Evolutionary conservation across 1,284 basidiomycete species (phyloP).

Genomic region (Gymnopus androsaceus): DNA sequence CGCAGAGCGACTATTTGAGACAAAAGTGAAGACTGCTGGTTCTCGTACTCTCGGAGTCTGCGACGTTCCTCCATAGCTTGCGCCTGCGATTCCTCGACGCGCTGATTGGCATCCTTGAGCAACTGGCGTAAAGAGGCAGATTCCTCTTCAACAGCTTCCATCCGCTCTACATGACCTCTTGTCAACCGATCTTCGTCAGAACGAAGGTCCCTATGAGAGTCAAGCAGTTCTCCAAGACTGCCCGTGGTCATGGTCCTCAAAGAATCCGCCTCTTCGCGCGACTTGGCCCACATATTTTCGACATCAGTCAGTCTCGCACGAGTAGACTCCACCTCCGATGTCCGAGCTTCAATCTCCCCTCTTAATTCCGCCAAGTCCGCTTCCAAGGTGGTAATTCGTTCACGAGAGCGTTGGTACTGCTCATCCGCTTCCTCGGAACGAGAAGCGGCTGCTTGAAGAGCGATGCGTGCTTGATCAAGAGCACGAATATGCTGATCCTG

Average conservation of each 20-base stretch:
- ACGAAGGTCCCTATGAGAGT: conserved; percentile 78
- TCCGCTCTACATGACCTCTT: conserved; percentile 78
- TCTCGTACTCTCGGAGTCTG: conserved; percentile 67
- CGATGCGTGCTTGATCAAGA: conserved; percentile 82
- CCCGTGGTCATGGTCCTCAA: conserved; percentile 83
- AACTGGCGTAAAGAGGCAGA: conserved; percentile 71
- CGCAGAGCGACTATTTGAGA: conserved; percentile 81
- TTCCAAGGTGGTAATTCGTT: conserved; percentile 71
- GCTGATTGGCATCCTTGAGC: conserved; percentile 75
- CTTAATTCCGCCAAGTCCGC: conserved; percentile 75
- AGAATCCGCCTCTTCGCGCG: conserved; percentile 87
- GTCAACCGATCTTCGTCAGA: conserved; percentile 76
- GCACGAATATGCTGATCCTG: conserved; percentile 85
- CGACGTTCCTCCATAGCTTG: conserved; percentile 74
- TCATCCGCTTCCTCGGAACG: conserved; percentile 84
- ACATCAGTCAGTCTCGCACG: conserved; percentile 68
- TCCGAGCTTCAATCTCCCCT: conserved; percentile 75
- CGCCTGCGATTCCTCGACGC: conserved; percentile 68
- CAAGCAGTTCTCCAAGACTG: conserved; percentile 81
- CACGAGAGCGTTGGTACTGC: conserved; percentile 69
- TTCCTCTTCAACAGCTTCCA: conserved; percentile 81
- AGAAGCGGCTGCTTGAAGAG: conserved; percentile 73
- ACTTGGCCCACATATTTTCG: conserved; percentile 86
- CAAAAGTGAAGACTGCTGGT: conserved; percentile 69
- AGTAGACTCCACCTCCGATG: conserved; percentile 72